These are phyloP conservation scores for Penicillium oxalicum DNA, from an alignment of 2,329 filamentous ascomycete genomes.

Conservation along the genomic window DNA sequence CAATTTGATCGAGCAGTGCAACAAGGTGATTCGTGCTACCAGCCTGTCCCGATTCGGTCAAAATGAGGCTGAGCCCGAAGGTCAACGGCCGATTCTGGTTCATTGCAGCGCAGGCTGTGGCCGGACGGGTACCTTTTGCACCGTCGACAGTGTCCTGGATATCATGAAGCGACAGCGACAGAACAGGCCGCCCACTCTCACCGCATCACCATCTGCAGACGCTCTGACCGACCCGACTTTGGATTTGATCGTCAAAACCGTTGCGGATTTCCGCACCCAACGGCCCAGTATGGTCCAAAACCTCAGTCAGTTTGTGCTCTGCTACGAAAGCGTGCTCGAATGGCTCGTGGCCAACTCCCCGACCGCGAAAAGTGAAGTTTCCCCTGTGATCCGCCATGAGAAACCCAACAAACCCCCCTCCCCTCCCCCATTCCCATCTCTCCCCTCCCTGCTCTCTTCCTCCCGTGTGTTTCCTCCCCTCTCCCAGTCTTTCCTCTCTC, in stretches of 20 bases:
- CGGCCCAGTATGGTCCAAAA: conserved; percentile 96
- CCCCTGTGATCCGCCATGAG: too few relatives aligned
- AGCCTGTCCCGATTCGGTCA: conserved; percentile 21
- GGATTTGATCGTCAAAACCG: conserved; percentile 79
- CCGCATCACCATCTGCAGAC: conserved; percentile 14
- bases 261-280: conserved; percentile 84
- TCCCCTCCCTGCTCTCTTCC: too few relatives aligned
- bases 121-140: conserved; percentile 92
- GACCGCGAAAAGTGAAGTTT: conserved; percentile 6
- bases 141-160: conserved; percentile 90
- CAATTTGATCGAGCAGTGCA: conserved; percentile 82
- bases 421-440: too few relatives aligned
- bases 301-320: conserved; percentile 85
- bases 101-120: conserved; percentile 96
- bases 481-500: not conserved
- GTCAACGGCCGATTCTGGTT: conserved; percentile 70
- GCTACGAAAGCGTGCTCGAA: conserved; percentile 90
- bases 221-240: conserved; percentile 63
- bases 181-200: conserved; percentile 15
- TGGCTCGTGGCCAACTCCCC: conserved; percentile 56
- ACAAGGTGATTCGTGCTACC: conserved; percentile 52
- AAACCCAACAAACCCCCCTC: too few relatives aligned
- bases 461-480: not conserved
- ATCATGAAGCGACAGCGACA: conserved; percentile 83
- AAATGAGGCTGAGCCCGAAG: conserved; percentile 51